Evolutionary conservation across 805 yeast species (phyloP).

Genomic region (Soucietia sequanensis): DNA sequence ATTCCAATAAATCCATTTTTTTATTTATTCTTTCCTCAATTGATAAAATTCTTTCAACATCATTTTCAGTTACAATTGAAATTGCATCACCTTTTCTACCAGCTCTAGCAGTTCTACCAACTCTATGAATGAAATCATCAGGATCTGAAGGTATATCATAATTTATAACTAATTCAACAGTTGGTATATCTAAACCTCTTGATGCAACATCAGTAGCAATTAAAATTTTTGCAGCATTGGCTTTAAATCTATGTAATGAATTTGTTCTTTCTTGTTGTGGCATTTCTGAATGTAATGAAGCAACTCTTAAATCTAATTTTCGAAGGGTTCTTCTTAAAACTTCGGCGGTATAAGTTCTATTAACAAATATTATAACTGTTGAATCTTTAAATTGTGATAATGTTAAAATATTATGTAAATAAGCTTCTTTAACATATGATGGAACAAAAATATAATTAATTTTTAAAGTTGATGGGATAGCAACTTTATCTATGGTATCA

Average conservation of each 20-base stretch:
- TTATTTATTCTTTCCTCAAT: constrained; percentile 82
- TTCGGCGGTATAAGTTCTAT: constrained; percentile 89
- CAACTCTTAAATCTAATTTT: constrained; percentile 71
- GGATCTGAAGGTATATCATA: constrained; percentile 95
- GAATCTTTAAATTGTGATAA: constrained; percentile 60
- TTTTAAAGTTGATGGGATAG: constrained; percentile 71
- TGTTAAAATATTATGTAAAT: constrained; percentile 65
- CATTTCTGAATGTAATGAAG: constrained; percentile 93
- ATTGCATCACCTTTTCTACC: constrained; percentile 86
- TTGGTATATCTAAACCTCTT: constrained; percentile 95
- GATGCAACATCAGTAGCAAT: constrained; percentile 98
- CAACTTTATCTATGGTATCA: constrained; percentile 68
- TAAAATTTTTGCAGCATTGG: constrained; percentile 88
- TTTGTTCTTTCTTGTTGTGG: constrained; percentile 89
- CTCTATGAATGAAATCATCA: constrained; percentile 94
- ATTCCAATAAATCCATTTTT: constrained; percentile 74
- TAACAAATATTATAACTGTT: constrained; percentile 85
- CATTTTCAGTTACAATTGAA: constrained; percentile 81
- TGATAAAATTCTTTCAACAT: constrained; percentile 73
- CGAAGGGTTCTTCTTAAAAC: constrained; percentile 74
- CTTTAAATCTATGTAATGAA: constrained; percentile 88
- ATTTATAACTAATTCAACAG: constrained; percentile 85
- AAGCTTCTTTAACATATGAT: constrained; percentile 86
- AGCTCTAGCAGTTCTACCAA: constrained; percentile 99
- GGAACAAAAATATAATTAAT: constrained; percentile 77